Conservation (phyloP, 1,284 basidiomycete species). For the Coniferiporia sulphurascens region DNA sequence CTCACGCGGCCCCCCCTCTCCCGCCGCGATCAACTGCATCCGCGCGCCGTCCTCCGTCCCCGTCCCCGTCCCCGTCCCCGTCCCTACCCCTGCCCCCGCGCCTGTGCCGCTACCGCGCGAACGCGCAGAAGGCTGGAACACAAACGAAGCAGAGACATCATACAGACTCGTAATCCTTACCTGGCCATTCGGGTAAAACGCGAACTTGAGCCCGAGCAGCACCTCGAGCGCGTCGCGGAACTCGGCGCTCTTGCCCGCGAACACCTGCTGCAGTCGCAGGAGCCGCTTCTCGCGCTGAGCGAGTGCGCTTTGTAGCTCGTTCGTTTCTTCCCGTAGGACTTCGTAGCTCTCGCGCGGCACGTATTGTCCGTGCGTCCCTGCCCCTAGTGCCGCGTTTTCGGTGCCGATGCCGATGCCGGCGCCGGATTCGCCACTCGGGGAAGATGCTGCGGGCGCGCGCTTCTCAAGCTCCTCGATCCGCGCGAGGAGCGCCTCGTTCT, state of each 20-base stretch:
- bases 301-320: conserved; percentile 52
- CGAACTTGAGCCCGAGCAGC: conserved; percentile 80
- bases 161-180: conserved; percentile 80
- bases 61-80: conserved; percentile 4
- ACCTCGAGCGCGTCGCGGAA: conserved; percentile 78
- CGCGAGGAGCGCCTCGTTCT: conserved; percentile 69
- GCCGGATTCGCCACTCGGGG: conserved; percentile 9
- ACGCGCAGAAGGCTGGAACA: conserved; percentile 52
- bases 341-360: conserved; percentile 71
- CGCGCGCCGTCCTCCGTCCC: conserved; percentile 37
- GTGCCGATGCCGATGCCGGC: background rate
- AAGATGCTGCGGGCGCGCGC: conserved; percentile 22
- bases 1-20: conserved; percentile 66
- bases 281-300: conserved; percentile 74
- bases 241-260: conserved; percentile 69
- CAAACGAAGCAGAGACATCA: conserved; percentile 65
- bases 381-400: conserved; percentile 12
- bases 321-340: conserved; percentile 56
- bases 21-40: conserved; percentile 67
- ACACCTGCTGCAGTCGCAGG: conserved; percentile 70
- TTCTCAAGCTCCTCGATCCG: conserved; percentile 52
- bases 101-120: background rate
- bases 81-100: conserved; percentile 9
- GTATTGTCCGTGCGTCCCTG: background rate
- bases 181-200: conserved; percentile 80